Conservation (phyloP, 108 stramenopile species). For the Mayamaea pseudoterrestris region DNA sequence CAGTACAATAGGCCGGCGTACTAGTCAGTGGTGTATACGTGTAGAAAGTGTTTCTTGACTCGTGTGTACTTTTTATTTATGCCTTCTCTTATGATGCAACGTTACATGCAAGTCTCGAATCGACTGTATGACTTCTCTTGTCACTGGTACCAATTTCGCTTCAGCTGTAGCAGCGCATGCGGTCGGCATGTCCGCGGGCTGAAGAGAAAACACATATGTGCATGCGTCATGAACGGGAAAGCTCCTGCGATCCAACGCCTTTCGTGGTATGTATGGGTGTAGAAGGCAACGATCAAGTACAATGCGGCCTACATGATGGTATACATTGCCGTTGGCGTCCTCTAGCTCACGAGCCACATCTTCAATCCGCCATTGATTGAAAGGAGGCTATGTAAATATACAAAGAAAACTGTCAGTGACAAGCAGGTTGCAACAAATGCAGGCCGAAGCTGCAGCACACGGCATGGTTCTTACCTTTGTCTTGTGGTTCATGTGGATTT, state of each 20-base stretch:
- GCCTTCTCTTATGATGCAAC: no score
- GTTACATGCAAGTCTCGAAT: no score
- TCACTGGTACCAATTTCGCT: no score
- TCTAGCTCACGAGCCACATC: constrained; percentile 7
- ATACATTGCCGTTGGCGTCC: constrained; percentile 1
- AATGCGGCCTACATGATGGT: constrained; percentile 35
- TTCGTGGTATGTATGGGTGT: constrained; percentile 71
- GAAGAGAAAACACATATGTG: constrained; percentile 54
- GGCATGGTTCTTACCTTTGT: constrained; percentile 29
- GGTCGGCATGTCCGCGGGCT: not conserved
- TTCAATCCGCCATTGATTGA: constrained; percentile 77
- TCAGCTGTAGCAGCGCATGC: not conserved
- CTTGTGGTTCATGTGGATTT: constrained; percentile 83
- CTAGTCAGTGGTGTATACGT: no score
- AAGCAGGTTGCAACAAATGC: not conserved
- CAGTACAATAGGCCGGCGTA: not conserved
- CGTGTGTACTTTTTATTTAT: no score
- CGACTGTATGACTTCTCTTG: no score
- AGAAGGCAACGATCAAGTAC: constrained; percentile 64
- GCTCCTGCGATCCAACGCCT: constrained; percentile 74
- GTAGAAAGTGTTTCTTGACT: no score
- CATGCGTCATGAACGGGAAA: constrained; percentile 89
- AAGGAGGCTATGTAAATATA: constrained; percentile 39
- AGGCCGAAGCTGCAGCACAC: not conserved
- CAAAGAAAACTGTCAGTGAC: not conserved